Conservation (phyloP, 73 alveolate species). For the Effrenium voratum region DNA sequence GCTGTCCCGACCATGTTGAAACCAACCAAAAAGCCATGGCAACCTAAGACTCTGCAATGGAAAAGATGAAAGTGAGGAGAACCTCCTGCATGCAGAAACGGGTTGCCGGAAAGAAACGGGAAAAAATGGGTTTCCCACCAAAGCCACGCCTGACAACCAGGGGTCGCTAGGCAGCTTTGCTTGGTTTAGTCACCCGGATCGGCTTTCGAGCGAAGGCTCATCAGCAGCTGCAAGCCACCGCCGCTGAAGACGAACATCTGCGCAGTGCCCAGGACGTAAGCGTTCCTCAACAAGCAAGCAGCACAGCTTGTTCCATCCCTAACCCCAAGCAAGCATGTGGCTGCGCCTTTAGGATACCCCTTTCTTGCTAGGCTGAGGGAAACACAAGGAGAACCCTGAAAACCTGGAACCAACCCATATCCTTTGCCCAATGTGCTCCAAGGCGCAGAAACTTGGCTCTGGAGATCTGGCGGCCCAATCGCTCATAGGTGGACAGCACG, state of each 20-base stretch:
- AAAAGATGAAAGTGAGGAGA: no score
- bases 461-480: conserved; percentile 60
- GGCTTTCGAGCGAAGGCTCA: background rate
- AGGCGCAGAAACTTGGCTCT: conserved; percentile 19
- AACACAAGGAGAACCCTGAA: background rate
- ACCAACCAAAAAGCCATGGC: no score
- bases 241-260: conserved; percentile 92
- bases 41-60: no score
- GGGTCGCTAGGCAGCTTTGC: no score
- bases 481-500: background rate
- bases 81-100: no score
- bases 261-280: conserved; percentile 56
- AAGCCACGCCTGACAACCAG: no score
- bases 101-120: no score
- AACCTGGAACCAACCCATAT: background rate
- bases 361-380: background rate
- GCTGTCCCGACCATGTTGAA: no score
- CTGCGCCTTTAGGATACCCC: background rate
- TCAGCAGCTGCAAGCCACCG: conserved; percentile 81
- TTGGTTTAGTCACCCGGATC: no score
- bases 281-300: background rate
- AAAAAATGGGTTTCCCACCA: no score
- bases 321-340: background rate
- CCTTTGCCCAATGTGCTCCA: background rate
- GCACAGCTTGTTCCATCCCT: background rate